Base-by-base conservation (phyloP, 306 rosid genomes). In the Cicer chorassanicum region DNA sequence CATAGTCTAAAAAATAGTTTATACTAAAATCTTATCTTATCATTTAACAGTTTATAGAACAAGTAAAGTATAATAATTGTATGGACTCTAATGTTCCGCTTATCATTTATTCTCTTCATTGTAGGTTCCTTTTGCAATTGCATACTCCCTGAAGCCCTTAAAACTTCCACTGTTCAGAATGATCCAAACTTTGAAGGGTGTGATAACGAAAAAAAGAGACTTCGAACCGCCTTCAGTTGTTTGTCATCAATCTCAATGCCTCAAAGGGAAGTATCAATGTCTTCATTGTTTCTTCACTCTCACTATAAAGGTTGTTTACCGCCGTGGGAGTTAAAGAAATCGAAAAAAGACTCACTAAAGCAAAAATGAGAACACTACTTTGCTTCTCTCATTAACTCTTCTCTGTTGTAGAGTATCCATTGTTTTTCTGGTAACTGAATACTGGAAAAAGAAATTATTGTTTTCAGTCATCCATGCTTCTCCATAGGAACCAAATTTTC, bases 221-320 rank as follows among this genome's bases (percentile, higher is more conserved):
- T 89, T 2, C 53, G 93, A 81, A 87, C 83, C 1, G 84, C 90
- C 9, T 93, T 93, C 74, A 80, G 91, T 80, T 91, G 95, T 70
- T 84, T 89, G 79, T 83, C 96, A 19, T 91, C 98, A 8, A 83
- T 94, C 62, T 94, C 97, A 1, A 80, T 91, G 86, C 87, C 88
- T 7, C 96, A 84, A 45, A 84, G 66, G 81, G 91, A 90, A 85
- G 96, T 94, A 61, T 90, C 96, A 6, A 88, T 90, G 96, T 87
- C 96, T 5, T 94, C 97, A 0, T 74, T 91, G 78, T 90, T 89
- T 84, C 84, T 94, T 68, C 98, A 91, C 74, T 91, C 97, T 53
- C 98, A 91, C 77, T 89, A 89, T 68, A 93, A 93, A 82, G 97
- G 97, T 64, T 91, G 97, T 79, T 71, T 93, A 46, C 97, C 98